A percentile compares a stretch with the other conserved stretches of the same genome.
Conservation (phyloP, 345 rosid species). For the Arabis alpina region DNA sequence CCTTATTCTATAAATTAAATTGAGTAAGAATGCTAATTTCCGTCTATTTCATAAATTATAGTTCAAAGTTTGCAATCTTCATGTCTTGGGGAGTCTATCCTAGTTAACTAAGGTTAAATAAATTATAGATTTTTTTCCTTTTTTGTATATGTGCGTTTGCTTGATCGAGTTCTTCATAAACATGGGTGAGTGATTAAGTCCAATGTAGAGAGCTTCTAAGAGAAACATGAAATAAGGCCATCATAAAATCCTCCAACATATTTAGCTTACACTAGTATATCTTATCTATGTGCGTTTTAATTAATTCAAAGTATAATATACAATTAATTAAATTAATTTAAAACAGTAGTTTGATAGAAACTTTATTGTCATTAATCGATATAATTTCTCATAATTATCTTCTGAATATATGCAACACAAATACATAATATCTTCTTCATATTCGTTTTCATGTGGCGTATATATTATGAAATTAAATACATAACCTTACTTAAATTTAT, state of each 20-base stretch:
- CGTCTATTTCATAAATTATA: neutral
- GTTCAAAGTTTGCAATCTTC: neutral
- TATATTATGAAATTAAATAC: neutral
- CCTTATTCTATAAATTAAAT: neutral
- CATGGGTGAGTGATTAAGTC: conserved; percentile 2
- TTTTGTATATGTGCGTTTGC: no score
- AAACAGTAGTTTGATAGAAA: neutral
- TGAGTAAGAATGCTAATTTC: no score
- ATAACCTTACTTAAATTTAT: neutral
- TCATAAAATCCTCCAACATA: neutral
- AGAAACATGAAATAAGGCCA: neutral
- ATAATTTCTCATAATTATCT: neutral
- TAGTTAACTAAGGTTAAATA: no score
- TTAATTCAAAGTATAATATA: neutral
- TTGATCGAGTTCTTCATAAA: neutral
- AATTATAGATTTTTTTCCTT: no score
- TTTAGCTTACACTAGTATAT: no score
- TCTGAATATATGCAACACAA: neutral
- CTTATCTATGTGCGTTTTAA: neutral
- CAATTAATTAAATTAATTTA: neutral
- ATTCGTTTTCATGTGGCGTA: neutral
- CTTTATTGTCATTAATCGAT: neutral
- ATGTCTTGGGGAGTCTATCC: no score
- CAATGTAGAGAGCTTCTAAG: neutral
- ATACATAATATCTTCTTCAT: no score